Base-by-base conservation (phyloP, 1,139 yeast genomes). In the Sugiyamaella neomexicana region DNA sequence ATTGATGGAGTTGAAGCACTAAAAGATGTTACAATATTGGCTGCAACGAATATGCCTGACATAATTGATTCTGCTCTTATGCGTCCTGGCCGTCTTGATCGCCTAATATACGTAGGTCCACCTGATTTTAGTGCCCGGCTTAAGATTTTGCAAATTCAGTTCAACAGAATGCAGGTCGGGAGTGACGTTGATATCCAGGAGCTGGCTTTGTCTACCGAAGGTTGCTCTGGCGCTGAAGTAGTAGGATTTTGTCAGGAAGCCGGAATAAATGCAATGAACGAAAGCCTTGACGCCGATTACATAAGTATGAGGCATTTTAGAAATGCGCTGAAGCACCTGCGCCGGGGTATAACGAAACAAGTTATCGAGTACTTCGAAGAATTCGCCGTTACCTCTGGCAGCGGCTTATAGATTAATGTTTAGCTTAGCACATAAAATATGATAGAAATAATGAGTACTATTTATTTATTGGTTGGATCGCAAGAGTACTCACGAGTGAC, bases 171-270 rank as follows among this genome's bases (percentile, higher is more conserved):
- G 73, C 62, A 75, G 1, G 59, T 76, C 1, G 72, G 68, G 3
- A 68, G 71, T 7, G 73, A 75, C 2, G 79, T 80, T 1, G 74
- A 71, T 1, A 57, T 76, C 27, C 73, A 85, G n/a, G 72, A 75
- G 4, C 72, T 88, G n/a, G 89, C 91, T 0, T 65, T 59, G 1
- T 62, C 69, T 13, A 87, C 97, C 0, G 93, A 86, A 0, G 98
- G 98, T 0, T 90, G 96, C 65, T 89, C 97, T 0, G 99, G 99
- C 44, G 97, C 99, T 0, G 99, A 93, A 69, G 90, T 93, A 34
- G 95, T 91, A 0, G 78, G 90, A 40, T 71, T 91, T 25, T 89
- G 97, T 64, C 98, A 91, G 68, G 98, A 93, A 68, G 97, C 98
- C 0, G 99, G 99, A 1, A 74, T 93, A 34, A 81, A 88, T 9